Conservation (phyloP, 805 yeast species). For the Torulaspora franciscae region DNA sequence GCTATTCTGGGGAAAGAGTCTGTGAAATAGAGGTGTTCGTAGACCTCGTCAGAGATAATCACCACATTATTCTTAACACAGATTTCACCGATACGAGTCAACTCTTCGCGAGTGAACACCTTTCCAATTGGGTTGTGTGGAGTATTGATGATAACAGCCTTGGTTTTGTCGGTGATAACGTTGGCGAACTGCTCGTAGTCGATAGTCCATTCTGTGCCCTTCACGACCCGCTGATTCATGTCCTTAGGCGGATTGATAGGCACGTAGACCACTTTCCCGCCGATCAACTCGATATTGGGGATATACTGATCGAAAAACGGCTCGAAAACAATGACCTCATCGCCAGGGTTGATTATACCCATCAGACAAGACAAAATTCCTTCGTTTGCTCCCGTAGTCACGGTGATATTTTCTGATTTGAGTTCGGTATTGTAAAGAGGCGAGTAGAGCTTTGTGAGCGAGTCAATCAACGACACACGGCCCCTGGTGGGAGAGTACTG, state of each 20-base stretch:
- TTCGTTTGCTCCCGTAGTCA: constrained; percentile 97
- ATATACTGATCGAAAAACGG: constrained; percentile 97
- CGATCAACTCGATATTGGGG: constrained; percentile 87
- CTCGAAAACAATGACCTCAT: constrained; percentile 93
- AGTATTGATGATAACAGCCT: constrained; percentile 80
- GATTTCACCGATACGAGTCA: constrained; percentile 66
- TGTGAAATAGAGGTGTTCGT: constrained; percentile 78
- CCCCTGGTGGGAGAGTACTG: constrained; percentile 94
- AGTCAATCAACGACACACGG: constrained; percentile 65
- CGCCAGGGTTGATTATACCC: constrained; percentile 81
- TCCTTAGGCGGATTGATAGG: constrained; percentile 80
- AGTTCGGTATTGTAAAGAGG: constrained; percentile 56
- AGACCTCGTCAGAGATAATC: constrained; percentile 89
- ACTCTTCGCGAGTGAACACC: constrained; percentile 71
- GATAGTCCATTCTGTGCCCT: constrained; percentile 83
- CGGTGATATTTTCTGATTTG: constrained; percentile 45
- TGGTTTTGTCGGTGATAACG: constrained; percentile 71
- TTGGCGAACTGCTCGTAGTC: constrained; percentile 72
- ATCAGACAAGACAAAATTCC: constrained; percentile 83
- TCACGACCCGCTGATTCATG: constrained; percentile 54
- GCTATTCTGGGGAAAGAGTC: constrained; percentile 76
- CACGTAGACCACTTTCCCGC: constrained; percentile 86
- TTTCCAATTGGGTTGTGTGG: constrained; percentile 98
- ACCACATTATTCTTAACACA: constrained; percentile 82
- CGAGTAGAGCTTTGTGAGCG: constrained; percentile 67